Conservation (phyloP, 331 rosid genomes). For the Stylosanthes scabra region DNA sequence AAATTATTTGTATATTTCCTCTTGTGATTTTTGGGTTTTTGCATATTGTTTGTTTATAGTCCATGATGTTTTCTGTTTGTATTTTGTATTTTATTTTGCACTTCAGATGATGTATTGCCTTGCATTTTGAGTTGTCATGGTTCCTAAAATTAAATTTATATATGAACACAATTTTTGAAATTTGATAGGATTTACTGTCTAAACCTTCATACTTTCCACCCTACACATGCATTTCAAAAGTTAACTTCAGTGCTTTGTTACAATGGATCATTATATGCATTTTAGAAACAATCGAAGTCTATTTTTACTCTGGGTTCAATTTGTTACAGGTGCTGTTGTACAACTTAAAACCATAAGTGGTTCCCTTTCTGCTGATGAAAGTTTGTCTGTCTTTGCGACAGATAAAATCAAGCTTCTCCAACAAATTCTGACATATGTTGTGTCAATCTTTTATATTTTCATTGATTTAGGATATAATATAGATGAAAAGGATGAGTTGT, state of each 20-base stretch:
- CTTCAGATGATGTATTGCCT: conserved; percentile 20
- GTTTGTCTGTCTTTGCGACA: conserved; percentile 56
- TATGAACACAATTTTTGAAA: conserved; percentile 16
- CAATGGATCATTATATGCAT: too few species aligned
- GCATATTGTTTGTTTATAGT: conserved; percentile 12
- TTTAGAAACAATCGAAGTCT: conserved; percentile 1
- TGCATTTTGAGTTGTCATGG: conserved; percentile 12
- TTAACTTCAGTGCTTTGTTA: too few species aligned
- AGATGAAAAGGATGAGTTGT: conserved; percentile 58
- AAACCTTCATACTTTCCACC: conserved; percentile 25
- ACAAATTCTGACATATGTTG: conserved; percentile 76
- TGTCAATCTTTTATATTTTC: conserved; percentile 73
- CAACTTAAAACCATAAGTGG: conserved; percentile 91
- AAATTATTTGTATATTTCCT: conserved; percentile 2
- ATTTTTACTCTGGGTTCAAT: conserved; percentile 42
- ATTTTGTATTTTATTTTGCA: conserved; percentile 27
- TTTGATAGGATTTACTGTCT: conserved; percentile 19
- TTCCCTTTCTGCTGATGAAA: conserved; percentile 71
- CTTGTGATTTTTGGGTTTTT: conserved; percentile 16
- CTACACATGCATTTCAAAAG: too few species aligned
- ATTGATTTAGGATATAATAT: conserved; percentile 74
- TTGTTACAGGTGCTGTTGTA: conserved; percentile 81
- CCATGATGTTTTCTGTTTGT: conserved; percentile 21
- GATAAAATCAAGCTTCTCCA: conserved; percentile 78
- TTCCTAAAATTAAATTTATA: conserved; percentile 5